These are phyloP conservation scores for Stagonosporopsis chrysanthemi DNA, from an alignment of 2,329 filamentous ascomycete genomes.

Conservation along the genomic window DNA sequence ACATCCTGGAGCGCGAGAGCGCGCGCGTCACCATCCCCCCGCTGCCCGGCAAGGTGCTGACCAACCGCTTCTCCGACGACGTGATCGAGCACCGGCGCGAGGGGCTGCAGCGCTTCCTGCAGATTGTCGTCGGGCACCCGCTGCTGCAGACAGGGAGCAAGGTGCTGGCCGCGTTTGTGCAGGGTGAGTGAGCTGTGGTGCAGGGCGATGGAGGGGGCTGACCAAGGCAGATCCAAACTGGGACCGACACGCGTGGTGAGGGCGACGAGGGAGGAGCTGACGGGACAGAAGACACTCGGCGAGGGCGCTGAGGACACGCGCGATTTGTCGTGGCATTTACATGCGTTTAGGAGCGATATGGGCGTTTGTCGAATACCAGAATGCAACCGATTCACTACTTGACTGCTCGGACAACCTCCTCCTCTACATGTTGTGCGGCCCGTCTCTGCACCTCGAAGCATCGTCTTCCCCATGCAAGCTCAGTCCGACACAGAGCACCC, in stretches of 20 bases:
- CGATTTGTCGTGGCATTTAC: conserved; percentile 21
- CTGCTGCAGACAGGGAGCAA: conserved; percentile 97
- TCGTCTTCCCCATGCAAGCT: background rate
- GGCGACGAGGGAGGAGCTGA: background rate
- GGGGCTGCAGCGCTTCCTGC: conserved; percentile 92
- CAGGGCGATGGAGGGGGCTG: conserved; percentile 12
- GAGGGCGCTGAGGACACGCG: background rate
- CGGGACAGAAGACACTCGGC: background rate
- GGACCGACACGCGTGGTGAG: conserved; percentile 66
- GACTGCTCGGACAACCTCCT: too few species aligned
- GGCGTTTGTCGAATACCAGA: conserved; percentile 25
- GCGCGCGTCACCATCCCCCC: conserved; percentile 95
- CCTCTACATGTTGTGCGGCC: too few species aligned
- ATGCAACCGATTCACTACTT: background rate
- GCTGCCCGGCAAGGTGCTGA: conserved; percentile 95
- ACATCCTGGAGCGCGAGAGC: conserved; percentile 94
- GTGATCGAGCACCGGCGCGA: conserved; percentile 94
- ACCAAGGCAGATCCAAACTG: conserved; percentile 74
- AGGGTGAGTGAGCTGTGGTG: conserved; percentile 66
- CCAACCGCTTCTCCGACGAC: conserved; percentile 96
- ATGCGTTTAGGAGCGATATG: conserved; percentile 34
- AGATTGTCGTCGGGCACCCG: conserved; percentile 97
- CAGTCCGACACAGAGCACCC: background rate
- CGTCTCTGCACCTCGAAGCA: background rate
- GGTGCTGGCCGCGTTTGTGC: conserved; percentile 93